Evolutionary conservation across 305 asterid species (phyloP), one percentile per base, ranked within the genome.

Genomic region (Rubia tinctorum): DNA sequence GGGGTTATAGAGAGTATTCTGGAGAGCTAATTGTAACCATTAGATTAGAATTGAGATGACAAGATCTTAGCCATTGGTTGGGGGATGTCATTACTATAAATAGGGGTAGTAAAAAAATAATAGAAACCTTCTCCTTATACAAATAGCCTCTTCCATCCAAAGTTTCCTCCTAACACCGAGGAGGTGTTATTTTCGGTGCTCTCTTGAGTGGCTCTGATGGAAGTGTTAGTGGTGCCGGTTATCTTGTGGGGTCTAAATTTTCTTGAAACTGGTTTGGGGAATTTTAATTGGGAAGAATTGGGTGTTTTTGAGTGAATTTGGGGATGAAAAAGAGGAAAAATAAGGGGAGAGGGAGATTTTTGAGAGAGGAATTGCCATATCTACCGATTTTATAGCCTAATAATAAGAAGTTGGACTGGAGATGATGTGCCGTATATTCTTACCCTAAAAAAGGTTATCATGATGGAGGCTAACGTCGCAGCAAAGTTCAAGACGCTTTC

Each of bases 331-430:
- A 73, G 80, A 49, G 56, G 80, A 74, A n/a, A n/a, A 43, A 43
- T 5, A 43, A 43, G 47, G 9, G 44, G 75, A 59, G 56, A 76
- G 59, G 63, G 74, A 78, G 75, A 78, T 34, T 17, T 81, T 84
- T n/a, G 87, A 75, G 75, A 85, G 70, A 63, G 86, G 42, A 42
- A 88, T 73, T 40, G 88, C 91, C 90, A 90, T 88, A 60, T 71
- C 49, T 66, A 22, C n/a, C n/a, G n/a, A n/a, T n/a, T n/a, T n/a
- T n/a, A n/a, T n/a, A n/a, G n/a, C n/a, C n/a, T n/a, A n/a, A n/a
- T 93, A 4, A 87, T 86, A 93, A 81, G 98, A 12, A 87, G 91
- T 64, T 93, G 97, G 98, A 91, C 90, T 25, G 97, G 90, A 0
- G 97, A 94, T 15, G 79, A 90, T n/a, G n/a, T n/a, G 20, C 82